Evolutionary conservation across 2,329 filamentous ascomycete species (phyloP).

Genomic region (Exophiala dermatitidis): DNA sequence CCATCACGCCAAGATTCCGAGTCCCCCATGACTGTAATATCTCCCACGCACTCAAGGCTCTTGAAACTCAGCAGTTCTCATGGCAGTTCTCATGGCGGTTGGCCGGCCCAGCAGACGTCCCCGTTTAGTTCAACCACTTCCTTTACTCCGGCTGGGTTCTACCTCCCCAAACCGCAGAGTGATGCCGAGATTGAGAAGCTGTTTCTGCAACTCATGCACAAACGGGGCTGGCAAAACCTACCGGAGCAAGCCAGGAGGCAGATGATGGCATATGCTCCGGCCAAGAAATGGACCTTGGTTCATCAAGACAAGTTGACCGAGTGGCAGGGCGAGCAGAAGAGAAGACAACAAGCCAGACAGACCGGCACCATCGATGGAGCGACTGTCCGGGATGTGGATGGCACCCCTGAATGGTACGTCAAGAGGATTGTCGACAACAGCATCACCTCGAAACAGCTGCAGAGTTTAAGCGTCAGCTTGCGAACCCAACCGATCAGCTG

Average conservation of each 20-base stretch:
- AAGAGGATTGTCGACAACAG: constrained; percentile 93
- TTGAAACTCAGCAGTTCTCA: constrained; percentile 29
- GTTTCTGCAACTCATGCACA: constrained; percentile 91
- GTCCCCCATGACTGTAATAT: constrained; percentile 31
- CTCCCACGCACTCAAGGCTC: constrained; percentile 36
- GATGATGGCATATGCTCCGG: constrained; percentile 89
- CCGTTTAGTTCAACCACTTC: constrained; percentile 44
- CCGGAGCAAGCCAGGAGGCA: constrained; percentile 90
- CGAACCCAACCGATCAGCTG: constrained; percentile 95
- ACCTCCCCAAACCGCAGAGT: constrained; percentile 67
- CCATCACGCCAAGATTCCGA: constrained; percentile 23
- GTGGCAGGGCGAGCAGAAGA: constrained; percentile 89
- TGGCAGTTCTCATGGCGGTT: constrained; percentile 35
- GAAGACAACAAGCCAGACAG: constrained; percentile 64
- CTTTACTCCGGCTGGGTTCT: constrained; percentile 48
- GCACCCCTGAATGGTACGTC: constrained; percentile 96
- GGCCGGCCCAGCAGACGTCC: constrained; percentile 38
- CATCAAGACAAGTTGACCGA: constrained; percentile 92
- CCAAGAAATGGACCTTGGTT: constrained; percentile 96
- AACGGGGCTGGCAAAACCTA: constrained; percentile 93
- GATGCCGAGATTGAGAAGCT: constrained; percentile 82
- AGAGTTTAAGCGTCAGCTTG: constrained; percentile 87
- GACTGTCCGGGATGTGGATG: constrained; percentile 77
- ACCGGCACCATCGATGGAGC: constrained; percentile 59
- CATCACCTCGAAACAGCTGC: constrained; percentile 83